Conservation (phyloP, 306 rosid species). For the Arachis stenosperma region DNA sequence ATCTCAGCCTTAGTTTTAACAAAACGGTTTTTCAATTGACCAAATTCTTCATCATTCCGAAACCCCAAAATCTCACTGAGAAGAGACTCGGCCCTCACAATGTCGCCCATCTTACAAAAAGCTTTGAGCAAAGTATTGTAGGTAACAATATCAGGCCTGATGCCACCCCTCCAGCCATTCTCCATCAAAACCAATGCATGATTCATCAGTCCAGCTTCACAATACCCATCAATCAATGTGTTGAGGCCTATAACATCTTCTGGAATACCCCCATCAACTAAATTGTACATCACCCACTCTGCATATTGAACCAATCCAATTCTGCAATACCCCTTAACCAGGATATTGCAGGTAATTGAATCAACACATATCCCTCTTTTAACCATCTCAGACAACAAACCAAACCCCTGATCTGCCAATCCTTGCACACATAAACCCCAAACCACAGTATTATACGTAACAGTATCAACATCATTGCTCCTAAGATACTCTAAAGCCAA, state of each 20-base stretch:
- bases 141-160: slow-evolving; percentile 59
- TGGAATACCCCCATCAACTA: slow-evolving; percentile 58
- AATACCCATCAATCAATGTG: slow-evolving; percentile 67
- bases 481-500: slow-evolving; percentile 62
- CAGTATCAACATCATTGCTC: slow-evolving; percentile 54
- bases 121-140: slow-evolving; percentile 72
- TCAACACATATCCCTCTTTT: slow-evolving; percentile 55
- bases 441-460: slow-evolving; percentile 69
- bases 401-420: slow-evolving; percentile 64
- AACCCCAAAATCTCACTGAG: slow-evolving; percentile 51
- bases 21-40: slow-evolving; percentile 27
- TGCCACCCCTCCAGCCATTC: slow-evolving; percentile 44
- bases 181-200: slow-evolving; percentile 59
- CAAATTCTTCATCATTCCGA: slow-evolving; percentile 36
- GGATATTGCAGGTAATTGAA: slow-evolving; percentile 62
- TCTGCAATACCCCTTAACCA: slow-evolving; percentile 68
- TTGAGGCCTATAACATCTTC: slow-evolving; percentile 58
- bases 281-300: slow-evolving; percentile 56
- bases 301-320: slow-evolving; percentile 63
- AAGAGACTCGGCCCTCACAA: slow-evolving; percentile 55
- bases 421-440: slow-evolving; percentile 75
- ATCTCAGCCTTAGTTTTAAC: slow-evolving; percentile 25
- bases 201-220: slow-evolving; percentile 62
- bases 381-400: slow-evolving; percentile 77
- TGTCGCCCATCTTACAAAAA: slow-evolving; percentile 59